Percentiles rank a stretch among this genome's conserved stretches.
Evolutionary conservation across 345 rosid genomes (phyloP).

Genomic region (Populus pruinosa): DNA sequence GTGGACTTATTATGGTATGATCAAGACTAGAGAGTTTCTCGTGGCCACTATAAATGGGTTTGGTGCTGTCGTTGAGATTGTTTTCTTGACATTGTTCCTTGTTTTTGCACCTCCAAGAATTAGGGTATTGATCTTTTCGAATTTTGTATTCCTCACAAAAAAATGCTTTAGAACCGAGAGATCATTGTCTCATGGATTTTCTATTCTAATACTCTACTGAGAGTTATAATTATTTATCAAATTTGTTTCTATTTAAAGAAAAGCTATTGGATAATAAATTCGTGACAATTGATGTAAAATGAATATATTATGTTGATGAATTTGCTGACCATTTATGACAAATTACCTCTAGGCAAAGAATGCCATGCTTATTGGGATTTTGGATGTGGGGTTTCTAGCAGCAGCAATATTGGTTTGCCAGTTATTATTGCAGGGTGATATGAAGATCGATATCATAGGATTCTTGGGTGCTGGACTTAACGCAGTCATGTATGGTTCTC

Average conservation of each 20-base stretch:
- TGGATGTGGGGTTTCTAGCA: slow-evolving; percentile 48
- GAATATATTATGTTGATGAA: no score
- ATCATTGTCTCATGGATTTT: no score
- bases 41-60: slow-evolving; percentile 73
- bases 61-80: slow-evolving; percentile 55
- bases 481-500: slow-evolving; percentile 74
- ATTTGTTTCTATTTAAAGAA: no score
- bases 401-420: slow-evolving; percentile 46
- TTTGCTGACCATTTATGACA: no score
- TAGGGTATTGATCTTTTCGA: slow-evolving; percentile 25
- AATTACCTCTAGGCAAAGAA: slow-evolving; percentile 40
- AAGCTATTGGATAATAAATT: no score
- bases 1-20: slow-evolving; percentile 84
- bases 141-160: no score
- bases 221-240: no score
- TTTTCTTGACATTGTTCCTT: slow-evolving; percentile 50
- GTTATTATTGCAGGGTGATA: slow-evolving; percentile 45
- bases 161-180: no score
- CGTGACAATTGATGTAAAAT: no score
- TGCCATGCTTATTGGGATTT: slow-evolving; percentile 28
- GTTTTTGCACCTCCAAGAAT: slow-evolving; percentile 40
- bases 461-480: slow-evolving; percentile 59
- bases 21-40: slow-evolving; percentile 60
- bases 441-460: slow-evolving; percentile 51
- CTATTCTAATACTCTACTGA: no score